Percentiles rank a stretch among this genome's conserved stretches.
Conservation (phyloP, 129 eudicot species). For the Scalesia atractyloides region DNA sequence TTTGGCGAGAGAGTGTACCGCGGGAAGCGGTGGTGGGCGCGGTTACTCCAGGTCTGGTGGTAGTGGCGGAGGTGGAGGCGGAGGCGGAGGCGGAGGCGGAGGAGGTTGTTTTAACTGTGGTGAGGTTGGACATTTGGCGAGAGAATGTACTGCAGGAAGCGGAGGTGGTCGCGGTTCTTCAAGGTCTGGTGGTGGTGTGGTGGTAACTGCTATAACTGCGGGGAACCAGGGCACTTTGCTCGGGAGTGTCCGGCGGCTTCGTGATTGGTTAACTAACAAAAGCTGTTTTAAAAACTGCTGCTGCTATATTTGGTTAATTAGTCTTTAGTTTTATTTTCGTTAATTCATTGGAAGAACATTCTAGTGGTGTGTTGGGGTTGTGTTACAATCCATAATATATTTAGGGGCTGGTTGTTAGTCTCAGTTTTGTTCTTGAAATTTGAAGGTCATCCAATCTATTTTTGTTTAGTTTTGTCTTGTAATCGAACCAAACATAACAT, state of each 20-base stretch:
- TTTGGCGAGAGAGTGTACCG: constrained; percentile 12
- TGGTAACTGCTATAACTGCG: constrained; percentile 41
- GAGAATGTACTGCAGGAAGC: constrained; percentile 16
- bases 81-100: constrained; percentile 50
- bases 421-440: constrained; percentile 27
- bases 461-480: not conserved
- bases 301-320: constrained; percentile 23
- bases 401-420: constrained; percentile 31
- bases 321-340: constrained; percentile 12
- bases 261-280: constrained; percentile 23
- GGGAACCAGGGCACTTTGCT: constrained; percentile 58
- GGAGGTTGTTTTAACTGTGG: constrained; percentile 11
- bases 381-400: constrained; percentile 21
- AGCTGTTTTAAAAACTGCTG: not conserved
- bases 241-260: constrained; percentile 47
- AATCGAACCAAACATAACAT: not conserved
- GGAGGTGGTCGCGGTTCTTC: constrained; percentile 31
- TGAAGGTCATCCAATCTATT: not conserved
- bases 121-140: constrained; percentile 12
- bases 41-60: constrained; percentile 34
- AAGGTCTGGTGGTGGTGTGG: constrained; percentile 31
- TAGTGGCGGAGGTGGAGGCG: constrained; percentile 41
- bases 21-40: constrained; percentile 27
- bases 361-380: constrained; percentile 19
- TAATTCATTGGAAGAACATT: constrained; percentile 17